Evolutionary conservation across 768 basidiomycete genomes (phyloP).

Genomic region (Boletus pseudo-olivaceus): DNA sequence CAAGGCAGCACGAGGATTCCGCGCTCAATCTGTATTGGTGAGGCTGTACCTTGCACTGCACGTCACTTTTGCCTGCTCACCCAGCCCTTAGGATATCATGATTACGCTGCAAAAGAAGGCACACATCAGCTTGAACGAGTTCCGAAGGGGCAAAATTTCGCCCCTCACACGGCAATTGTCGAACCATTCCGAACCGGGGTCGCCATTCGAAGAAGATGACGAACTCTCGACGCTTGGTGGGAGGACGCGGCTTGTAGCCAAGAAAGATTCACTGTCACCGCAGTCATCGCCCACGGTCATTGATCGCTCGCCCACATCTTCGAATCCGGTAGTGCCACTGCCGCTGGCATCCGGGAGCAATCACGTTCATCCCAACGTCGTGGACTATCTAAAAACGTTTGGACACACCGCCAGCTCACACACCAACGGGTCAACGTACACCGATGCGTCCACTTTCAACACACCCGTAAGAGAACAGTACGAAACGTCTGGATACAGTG

Average conservation of each 20-base stretch:
- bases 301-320: constrained; percentile 67
- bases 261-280: constrained; percentile 57
- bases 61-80: constrained; percentile 10
- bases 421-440: constrained; percentile 20
- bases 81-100: constrained; percentile 53
- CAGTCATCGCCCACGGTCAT: constrained; percentile 37
- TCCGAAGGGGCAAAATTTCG: constrained; percentile 52
- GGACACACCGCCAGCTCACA: constrained; percentile 26
- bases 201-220: constrained; percentile 53
- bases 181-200: constrained; percentile 38
- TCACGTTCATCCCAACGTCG: constrained; percentile 57
- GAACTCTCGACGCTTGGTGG: constrained; percentile 64
- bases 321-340: constrained; percentile 69
- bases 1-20: constrained; percentile 64
- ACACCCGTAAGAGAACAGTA: constrained; percentile 25
- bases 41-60: constrained; percentile 14
- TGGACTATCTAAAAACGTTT: constrained; percentile 70
- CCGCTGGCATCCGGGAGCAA: constrained; percentile 52
- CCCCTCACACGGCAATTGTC: constrained; percentile 37
- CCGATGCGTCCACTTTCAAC: constrained; percentile 23
- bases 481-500: constrained; percentile 20
- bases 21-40: constrained; percentile 63
- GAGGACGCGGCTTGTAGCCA: constrained; percentile 60
- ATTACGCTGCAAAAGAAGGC: constrained; percentile 60
- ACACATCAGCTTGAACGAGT: constrained; percentile 61